These are phyloP conservation scores for Hemerocallis citrina DNA, from an alignment of 106 monocot genomes.

Conservation along the genomic window DNA sequence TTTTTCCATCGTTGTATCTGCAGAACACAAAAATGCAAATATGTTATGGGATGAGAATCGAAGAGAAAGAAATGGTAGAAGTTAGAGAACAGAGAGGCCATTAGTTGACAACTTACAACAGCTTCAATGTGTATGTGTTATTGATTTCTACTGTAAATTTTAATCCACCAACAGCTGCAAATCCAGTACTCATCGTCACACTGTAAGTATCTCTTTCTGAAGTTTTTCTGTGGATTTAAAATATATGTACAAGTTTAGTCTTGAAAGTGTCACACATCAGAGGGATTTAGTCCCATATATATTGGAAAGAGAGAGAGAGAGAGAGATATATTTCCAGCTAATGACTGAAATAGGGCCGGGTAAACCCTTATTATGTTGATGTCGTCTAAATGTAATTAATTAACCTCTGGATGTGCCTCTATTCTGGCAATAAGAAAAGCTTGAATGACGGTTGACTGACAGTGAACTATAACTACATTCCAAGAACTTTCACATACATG, in stretches of 20 bases:
- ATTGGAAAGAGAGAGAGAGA: no score
- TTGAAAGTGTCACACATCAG: no score
- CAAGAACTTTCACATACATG: not conserved
- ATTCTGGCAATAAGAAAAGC: no score
- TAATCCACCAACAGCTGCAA: conserved; percentile 29
- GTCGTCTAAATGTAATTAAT: no score
- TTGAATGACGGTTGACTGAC: no score
- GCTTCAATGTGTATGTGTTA: conserved; percentile 38
- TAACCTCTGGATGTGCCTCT: no score
- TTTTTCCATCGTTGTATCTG: conserved; percentile 84
- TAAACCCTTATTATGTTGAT: not conserved
- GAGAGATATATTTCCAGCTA: not conserved
- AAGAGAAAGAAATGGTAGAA: not conserved
- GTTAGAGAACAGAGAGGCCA: not conserved
- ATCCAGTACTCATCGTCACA: conserved; percentile 31
- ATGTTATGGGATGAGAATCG: not conserved
- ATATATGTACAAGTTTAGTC: not conserved
- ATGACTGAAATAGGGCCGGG: not conserved
- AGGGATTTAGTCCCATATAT: no score
- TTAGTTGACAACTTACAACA: conserved; percentile 46
- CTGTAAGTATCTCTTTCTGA: conserved; percentile 25
- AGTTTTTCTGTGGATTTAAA: conserved; percentile 21
- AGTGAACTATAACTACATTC: not conserved
- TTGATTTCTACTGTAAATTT: conserved; percentile 40
- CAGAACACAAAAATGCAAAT: not conserved